Evolutionary conservation across 306 rosid genomes (phyloP), one percentile per base, ranked within the genome.

Genomic region (Acacia confusa): DNA sequence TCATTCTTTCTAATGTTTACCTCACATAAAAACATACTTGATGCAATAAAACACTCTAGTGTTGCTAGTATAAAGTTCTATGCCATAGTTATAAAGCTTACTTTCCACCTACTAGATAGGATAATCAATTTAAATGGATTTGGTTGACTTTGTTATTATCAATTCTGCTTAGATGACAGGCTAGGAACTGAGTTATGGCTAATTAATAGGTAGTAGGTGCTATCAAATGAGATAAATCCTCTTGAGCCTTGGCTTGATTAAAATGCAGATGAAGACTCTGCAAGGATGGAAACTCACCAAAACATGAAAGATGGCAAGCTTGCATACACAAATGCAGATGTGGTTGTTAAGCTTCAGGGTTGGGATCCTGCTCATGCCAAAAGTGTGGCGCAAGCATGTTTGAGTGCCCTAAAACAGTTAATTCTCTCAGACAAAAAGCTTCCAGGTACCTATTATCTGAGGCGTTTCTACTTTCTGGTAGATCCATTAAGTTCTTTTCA

Each of bases 371-470:
- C 89, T 68, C 88, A 89, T 83, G 88, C 91, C 74, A 92, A 90
- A 85, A 88, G 77, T 79, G 88, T 95, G 75, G 97, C 96, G 40
- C 94, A 90, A 82, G 98, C 93, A 74, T 91, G 89, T 75, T 86
- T 95, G 86, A 90, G 96, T 75, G 99, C 96, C 85, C 90, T 95
- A 40, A 95, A 95, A 84, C 94, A 95, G 82, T 81, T 95, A 53
- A 86, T 92, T 85, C 79, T 85, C 15, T 85, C 98, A 20, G 98
- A 93, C 91, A 92, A 92, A 85, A 86, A 88, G 38, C 99, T 93
- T 83, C 92, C 98, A 86, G 95, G 97, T 95, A 88, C 64, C 13
- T 70, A 38, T n/a, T 64, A 73, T 70, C n/a, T 36, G 30, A 67
- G 44, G 30, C 48, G 22, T 64, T 58, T 30, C 70, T 75, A 70